Percentiles rank a stretch among this genome's conserved stretches.
phyloP scores from a whole-genome alignment of 164 flowering plant genomes.

The Macadamia integrifolia region DNA sequence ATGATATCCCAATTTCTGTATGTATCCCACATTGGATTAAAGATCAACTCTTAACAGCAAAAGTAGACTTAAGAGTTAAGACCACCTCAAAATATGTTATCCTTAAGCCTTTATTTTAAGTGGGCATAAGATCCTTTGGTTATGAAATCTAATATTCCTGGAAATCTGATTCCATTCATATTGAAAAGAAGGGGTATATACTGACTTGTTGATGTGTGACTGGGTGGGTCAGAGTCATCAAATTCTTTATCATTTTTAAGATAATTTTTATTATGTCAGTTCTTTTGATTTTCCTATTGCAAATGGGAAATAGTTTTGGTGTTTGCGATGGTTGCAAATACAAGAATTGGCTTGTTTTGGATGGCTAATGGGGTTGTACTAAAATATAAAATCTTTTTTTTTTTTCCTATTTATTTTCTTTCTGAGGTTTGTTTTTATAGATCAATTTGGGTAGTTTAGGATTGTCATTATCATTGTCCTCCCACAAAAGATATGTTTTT shows the following conservation, averaged over 20 bases:
- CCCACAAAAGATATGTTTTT: no score
- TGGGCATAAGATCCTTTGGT: background rate
- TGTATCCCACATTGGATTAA: no score
- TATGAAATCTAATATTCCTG: conserved; percentile 4
- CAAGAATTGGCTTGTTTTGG: conserved; percentile 20
- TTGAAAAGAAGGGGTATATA: background rate
- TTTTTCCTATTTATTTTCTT: no score
- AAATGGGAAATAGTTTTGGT: conserved; percentile 19
- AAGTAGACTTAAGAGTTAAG: no score
- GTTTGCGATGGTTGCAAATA: conserved; percentile 17
- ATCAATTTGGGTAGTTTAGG: no score
- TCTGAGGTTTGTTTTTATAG: no score
- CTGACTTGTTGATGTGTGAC: background rate
- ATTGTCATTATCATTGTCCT: no score
- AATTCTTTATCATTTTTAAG: conserved; percentile 18
- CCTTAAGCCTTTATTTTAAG: background rate
- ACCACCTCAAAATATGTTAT: no score
- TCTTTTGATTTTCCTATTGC: conserved; percentile 7
- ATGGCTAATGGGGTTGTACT: background rate
- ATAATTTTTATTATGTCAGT: conserved; percentile 18
- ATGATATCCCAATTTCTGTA: no score
- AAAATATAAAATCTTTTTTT: no score
- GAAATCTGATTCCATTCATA: conserved; percentile 4
- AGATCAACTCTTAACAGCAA: no score
- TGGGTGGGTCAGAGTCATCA: conserved; percentile 17